Base-by-base conservation (phyloP, 192 early-diverging fungal genomes). In the Chytriomyces sp. region DNA sequence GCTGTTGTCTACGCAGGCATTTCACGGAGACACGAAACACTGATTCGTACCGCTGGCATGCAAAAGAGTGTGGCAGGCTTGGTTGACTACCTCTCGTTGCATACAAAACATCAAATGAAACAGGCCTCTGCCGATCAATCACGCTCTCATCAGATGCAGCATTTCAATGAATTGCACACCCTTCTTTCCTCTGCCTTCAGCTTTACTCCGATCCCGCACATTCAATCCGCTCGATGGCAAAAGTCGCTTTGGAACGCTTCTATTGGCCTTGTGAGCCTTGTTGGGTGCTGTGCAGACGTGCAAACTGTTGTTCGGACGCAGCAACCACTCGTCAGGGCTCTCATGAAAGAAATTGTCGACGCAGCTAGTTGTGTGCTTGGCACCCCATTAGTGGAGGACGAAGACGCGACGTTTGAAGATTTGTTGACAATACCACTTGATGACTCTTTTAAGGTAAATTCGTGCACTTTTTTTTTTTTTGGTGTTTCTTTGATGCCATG, bases 141-240 rank as follows among this genome's bases (percentile, higher is more conserved):
- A 35, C 35, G 35, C 35, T 35, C 35, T 35, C 35, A 35, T 3
- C 35, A 35, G 4, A 35, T 35, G 63, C 11, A 3, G 26, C 11
- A 43, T 13, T 26, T 64, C 16, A 26, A 64, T 43, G 18, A 64
- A 13, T 5, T 64, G 35, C 16, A 20, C 13, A 45, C 45, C 67
- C 23, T 69, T 18, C 16, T 50, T 0, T 10, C 45, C 5, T 13
- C 63, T 3, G 18, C 13, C 16, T 26, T 64, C 24, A 64, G 24
- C 24, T 23, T 43, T 16, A 64, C 63, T 13, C 18, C 24, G 1
- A 16, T 43, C 16, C 63, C 20, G 6, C 45, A 69, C 9, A 26
- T 69, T 13, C 67, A 50, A 18, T 20, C 26, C 11, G 67, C 67
- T 13, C 67, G 67, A 69, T 69, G 67, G 67, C 67, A 69, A 20